Conservation (phyloP, 75 land plant species). For the Selaginella moellendorffii region DNA sequence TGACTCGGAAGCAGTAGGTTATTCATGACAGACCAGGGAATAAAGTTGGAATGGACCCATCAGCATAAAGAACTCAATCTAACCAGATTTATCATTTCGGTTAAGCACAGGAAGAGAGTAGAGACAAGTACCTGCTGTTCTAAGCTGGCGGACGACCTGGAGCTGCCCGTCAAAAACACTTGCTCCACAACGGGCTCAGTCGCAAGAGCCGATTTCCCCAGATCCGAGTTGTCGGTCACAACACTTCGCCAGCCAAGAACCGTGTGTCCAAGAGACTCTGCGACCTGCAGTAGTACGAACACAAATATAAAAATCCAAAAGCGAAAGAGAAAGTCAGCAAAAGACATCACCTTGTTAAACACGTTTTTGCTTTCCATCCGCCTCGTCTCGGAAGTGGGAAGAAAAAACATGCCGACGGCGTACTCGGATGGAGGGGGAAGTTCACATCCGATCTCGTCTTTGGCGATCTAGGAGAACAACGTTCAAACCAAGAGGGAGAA, state of each 20-base stretch:
- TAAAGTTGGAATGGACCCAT: too few species aligned
- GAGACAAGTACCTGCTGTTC: slow-evolving; percentile 75
- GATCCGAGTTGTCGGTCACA: slow-evolving; percentile 65
- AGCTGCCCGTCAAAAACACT: slow-evolving; percentile 57
- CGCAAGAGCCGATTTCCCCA: slow-evolving; percentile 72
- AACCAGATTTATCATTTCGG: too few species aligned
- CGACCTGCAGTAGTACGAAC: slow-evolving; percentile 45
- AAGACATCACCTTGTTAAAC: slow-evolving; percentile 52
- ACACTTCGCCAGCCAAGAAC: slow-evolving; percentile 89
- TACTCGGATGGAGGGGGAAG: slow-evolving; percentile 70
- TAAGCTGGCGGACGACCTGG: slow-evolving; percentile 47
- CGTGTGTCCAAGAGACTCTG: slow-evolving; percentile 85
- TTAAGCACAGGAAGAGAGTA: too few species aligned
- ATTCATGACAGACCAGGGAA: too few species aligned
- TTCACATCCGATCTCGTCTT: slow-evolving; percentile 49
- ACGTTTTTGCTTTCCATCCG: slow-evolving; percentile 72
- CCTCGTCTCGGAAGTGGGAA: slow-evolving; percentile 60
- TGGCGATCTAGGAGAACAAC: slow-evolving; percentile 35
- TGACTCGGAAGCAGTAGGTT: too few species aligned
- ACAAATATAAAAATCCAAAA: not conserved
- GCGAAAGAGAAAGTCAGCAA: not conserved
- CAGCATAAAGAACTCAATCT: too few species aligned
- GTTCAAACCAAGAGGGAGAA: not conserved
- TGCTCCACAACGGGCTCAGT: slow-evolving; percentile 97
- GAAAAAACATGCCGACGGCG: slow-evolving; percentile 95